phyloP scores from a whole-genome alignment of 805 yeast species.

The Ogataea paradorogensis region DNA sequence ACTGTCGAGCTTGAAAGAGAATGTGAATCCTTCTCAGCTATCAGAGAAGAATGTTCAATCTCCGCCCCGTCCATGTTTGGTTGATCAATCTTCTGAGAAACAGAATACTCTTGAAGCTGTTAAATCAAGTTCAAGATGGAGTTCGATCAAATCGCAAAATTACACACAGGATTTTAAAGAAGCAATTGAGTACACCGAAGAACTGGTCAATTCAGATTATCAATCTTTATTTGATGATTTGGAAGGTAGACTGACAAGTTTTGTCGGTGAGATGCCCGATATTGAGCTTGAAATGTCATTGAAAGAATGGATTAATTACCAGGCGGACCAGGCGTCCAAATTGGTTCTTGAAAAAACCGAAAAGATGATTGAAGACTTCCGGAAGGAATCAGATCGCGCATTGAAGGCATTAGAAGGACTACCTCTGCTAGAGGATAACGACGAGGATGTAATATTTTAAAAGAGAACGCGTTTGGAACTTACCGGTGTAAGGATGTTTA shows the following conservation, averaged over 20 bases:
- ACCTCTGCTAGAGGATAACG: constrained; percentile 28
- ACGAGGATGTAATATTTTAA: constrained; percentile 14
- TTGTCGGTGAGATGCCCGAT: constrained; percentile 66
- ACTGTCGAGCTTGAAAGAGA: background rate
- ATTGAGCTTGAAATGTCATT: constrained; percentile 67
- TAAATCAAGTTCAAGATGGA: background rate
- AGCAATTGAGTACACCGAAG: constrained; percentile 29
- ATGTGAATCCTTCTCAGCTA: background rate
- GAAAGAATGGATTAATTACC: constrained; percentile 62
- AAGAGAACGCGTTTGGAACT: background rate
- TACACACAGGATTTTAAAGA: constrained; percentile 33
- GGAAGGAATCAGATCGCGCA: constrained; percentile 49
- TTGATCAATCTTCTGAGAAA: constrained; percentile 13
- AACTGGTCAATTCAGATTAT: constrained; percentile 33
- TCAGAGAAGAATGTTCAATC: background rate
- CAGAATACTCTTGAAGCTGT: constrained; percentile 22
- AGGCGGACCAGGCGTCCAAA: constrained; percentile 52
- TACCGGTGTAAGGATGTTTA: constrained; percentile 10
- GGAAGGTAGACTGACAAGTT: constrained; percentile 62
- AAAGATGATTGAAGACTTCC: constrained; percentile 46
- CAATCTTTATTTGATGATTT: constrained; percentile 51
- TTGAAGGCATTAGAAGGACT: constrained; percentile 38
- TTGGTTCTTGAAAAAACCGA: constrained; percentile 46
- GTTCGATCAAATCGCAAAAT: constrained; percentile 7
- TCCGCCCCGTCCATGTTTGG: background rate